Base-by-base conservation (phyloP, 1,284 basidiomycete species). In the Fomitopsis betulina region DNA sequence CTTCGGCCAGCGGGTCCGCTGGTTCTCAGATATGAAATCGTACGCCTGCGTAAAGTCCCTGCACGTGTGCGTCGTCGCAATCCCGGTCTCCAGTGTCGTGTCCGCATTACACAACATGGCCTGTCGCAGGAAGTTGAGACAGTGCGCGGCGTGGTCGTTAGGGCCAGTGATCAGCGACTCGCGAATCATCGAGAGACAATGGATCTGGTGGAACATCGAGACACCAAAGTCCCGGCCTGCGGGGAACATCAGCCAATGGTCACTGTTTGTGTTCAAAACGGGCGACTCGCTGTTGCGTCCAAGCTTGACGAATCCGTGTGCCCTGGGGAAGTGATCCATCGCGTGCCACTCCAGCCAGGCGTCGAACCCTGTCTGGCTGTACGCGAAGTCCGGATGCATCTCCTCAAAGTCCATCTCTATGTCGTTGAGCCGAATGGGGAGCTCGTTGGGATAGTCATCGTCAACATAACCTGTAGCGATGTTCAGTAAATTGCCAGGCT, bases 191-290 rank as follows among this genome's bases (percentile, higher is more conserved):
- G n/a, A 70, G 17, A 77, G 64, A 54, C 75, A 77, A 55, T 76
- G 75, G 55, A 75, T 60, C 63, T 76, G 70, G 65, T 78, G 75
- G 50, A 68, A 73, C 68, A 77, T 69, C n/a, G 70, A 65, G n/a
- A 76, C 63, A 30, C 67, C 67, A 58, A 69, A 68, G 57, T 67
- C 63, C 27, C 68, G 66, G 19, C 30, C 54, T 55, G 42, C 5
- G 2, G 27, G 27, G 12, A 39, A 54, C 17, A 33, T 2, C 1
- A 37, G 50, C 9, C 8, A 23, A 23, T 9, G 38, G 23, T 5
- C 45, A 30, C 0, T 4, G 45, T 10, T 42, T 27, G 45, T 8
- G 2, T 25, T n/a, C 9, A 25, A 12, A 9, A 32, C 6, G 2
- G 23, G 21, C 8, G 7, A 21, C 42, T 23, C 19, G 47, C 54